Evolutionary conservation across 2,329 filamentous ascomycete species (phyloP).

Genomic region (Colletotrichum navitas): DNA sequence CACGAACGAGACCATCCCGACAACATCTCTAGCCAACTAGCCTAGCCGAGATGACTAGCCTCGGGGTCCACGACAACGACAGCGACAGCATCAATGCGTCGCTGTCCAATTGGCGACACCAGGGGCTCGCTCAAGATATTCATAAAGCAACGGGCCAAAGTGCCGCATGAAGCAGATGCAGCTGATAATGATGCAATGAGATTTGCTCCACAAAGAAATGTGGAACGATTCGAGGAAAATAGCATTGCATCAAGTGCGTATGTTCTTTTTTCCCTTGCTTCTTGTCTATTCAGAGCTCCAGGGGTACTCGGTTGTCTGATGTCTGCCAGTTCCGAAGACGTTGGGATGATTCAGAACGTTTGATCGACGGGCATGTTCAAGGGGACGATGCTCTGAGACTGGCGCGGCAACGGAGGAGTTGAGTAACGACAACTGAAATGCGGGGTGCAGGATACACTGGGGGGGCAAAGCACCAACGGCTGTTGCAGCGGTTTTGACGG

Average conservation of each 20-base stretch:
- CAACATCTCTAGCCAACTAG: background rate
- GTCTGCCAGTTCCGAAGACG: slow-evolving; percentile 36
- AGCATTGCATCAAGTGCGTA: slow-evolving; percentile 21
- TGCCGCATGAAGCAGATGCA: background rate
- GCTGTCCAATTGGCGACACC: background rate
- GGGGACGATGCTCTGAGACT: slow-evolving; percentile 27
- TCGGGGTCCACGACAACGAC: background rate
- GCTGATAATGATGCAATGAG: background rate
- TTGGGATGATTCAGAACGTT: slow-evolving; percentile 41
- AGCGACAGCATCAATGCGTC: background rate
- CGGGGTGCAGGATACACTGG: slow-evolving; percentile 29
- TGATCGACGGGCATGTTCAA: slow-evolving; percentile 31
- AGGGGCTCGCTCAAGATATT: background rate
- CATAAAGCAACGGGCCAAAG: background rate
- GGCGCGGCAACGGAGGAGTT: slow-evolving; percentile 8
- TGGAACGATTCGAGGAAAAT: slow-evolving; percentile 9
- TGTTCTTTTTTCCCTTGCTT: slow-evolving; percentile 2
- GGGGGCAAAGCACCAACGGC: slow-evolving; percentile 3
- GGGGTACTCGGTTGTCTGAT: slow-evolving; percentile 40
- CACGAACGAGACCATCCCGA: background rate
- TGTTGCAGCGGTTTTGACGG: background rate
- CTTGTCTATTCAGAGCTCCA: slow-evolving; percentile 1
- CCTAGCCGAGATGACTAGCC: background rate
- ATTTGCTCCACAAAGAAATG: background rate
- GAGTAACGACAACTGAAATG: slow-evolving; percentile 28